Conservation (phyloP, 177 flowering plant species). For the Vitis hybrid region DNA sequence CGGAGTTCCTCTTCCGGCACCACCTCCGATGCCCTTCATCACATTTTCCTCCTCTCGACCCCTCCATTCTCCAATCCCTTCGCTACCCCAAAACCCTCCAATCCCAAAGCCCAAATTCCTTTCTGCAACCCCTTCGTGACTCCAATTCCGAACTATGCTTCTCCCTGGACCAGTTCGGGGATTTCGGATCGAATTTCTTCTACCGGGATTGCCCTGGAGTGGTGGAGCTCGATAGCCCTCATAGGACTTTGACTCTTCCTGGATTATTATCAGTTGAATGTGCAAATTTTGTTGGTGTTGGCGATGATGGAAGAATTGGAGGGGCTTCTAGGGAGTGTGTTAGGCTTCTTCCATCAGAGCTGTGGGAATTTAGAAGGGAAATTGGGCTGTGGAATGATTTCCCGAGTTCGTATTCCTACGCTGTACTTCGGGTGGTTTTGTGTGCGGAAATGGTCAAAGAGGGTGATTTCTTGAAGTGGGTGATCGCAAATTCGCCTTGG, state of each 20-base stretch:
- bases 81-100: slow-evolving; percentile 52
- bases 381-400: slow-evolving; percentile 65
- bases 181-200: slow-evolving; percentile 48
- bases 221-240: slow-evolving; percentile 31
- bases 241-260: slow-evolving; percentile 56
- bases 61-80: slow-evolving; percentile 26
- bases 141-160: slow-evolving; percentile 43
- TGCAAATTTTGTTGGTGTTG: slow-evolving; percentile 30
- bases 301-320: slow-evolving; percentile 8
- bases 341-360: slow-evolving; percentile 64
- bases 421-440: slow-evolving; percentile 35
- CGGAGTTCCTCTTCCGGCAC: slow-evolving; percentile 64
- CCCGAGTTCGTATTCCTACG: slow-evolving; percentile 46
- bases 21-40: slow-evolving; percentile 59
- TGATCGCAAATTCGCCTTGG: slow-evolving; percentile 57
- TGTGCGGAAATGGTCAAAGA: slow-evolving; percentile 20
- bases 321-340: slow-evolving; percentile 10
- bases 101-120: slow-evolving; percentile 15
- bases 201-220: slow-evolving; percentile 76
- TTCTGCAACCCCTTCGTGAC: slow-evolving; percentile 15
- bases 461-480: slow-evolving; percentile 44
- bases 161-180: slow-evolving; percentile 48
- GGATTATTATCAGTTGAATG: slow-evolving; percentile 53
- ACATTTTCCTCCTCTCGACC: slow-evolving; percentile 18
- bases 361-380: slow-evolving; percentile 51